phyloP scores from a whole-genome alignment of 2,329 filamentous ascomycete genomes.

The Xylariaceae sp. region DNA sequence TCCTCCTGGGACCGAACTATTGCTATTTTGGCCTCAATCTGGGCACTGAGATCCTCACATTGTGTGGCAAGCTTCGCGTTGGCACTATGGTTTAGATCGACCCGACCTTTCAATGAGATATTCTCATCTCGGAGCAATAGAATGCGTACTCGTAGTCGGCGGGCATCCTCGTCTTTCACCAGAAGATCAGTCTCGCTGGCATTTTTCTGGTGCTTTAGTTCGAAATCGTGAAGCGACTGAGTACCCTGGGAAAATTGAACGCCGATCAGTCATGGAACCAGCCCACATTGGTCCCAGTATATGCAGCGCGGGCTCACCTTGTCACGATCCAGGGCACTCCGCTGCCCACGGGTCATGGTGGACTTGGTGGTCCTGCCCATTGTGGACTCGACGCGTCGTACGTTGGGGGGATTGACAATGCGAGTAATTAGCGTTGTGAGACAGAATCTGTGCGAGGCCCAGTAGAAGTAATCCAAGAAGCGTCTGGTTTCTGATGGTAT shows the following conservation, averaged over 20 bases:
- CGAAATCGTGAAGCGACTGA: slow-evolving; percentile 52
- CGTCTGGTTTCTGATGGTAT: not conserved
- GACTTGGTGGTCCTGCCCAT: slow-evolving; percentile 30
- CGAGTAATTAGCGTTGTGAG: not conserved
- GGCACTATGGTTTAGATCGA: slow-evolving; percentile 41
- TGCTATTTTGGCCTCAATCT: slow-evolving; percentile 43
- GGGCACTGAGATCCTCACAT: slow-evolving; percentile 38
- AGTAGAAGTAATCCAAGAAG: not conserved
- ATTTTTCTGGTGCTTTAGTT: slow-evolving; percentile 65
- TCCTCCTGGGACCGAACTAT: slow-evolving; percentile 44
- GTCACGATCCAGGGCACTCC: slow-evolving; percentile 37
- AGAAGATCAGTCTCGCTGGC: slow-evolving; percentile 63
- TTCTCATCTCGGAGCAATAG: slow-evolving; percentile 74
- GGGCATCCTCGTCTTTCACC: slow-evolving; percentile 68
- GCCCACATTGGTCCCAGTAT: not conserved
- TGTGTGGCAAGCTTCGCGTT: slow-evolving; percentile 36
- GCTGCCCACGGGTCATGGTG: slow-evolving; percentile 27
- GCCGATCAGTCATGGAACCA: not conserved
- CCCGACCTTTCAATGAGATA: slow-evolving; percentile 59
- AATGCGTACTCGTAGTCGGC: slow-evolving; percentile 64
- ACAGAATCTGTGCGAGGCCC: not conserved
- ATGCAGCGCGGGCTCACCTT: slow-evolving; percentile 31
- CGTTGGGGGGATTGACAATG: not conserved
- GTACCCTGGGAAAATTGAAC: slow-evolving; percentile 37
- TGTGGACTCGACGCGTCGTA: slow-evolving; percentile 18